A percentile compares a stretch with the other conserved stretches of the same genome.
These are phyloP conservation scores for Cardiospermum halicacabum DNA, from an alignment of 345 rosid genomes.

Conservation along the genomic window DNA sequence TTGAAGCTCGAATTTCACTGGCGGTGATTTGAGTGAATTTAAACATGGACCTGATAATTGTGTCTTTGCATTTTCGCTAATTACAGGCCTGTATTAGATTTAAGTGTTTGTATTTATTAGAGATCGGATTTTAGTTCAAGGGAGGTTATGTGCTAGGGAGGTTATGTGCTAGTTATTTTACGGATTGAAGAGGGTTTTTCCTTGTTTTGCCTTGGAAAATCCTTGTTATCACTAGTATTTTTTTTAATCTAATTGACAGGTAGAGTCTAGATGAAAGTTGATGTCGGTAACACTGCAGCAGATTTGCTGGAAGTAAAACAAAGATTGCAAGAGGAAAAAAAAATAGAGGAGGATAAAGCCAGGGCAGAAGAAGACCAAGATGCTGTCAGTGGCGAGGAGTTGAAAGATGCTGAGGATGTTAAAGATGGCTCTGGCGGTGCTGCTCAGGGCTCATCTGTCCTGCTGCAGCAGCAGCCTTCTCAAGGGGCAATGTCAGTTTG, in stretches of 20 bases:
- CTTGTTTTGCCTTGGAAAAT: conserved; percentile 8
- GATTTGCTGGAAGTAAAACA: conserved; percentile 32
- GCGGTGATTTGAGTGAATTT: conserved; percentile 11
- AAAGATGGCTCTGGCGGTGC: conserved; percentile 32
- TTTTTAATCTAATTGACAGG: conserved; percentile 37
- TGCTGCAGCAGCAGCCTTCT: conserved; percentile 44
- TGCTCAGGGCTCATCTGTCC: conserved; percentile 27
- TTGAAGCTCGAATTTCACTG: neutral
- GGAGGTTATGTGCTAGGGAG: conserved; percentile 29
- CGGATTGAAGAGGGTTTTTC: conserved; percentile 18
- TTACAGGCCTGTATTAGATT: conserved; percentile 20
- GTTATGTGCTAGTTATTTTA: conserved; percentile 31
- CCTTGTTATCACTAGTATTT: conserved; percentile 23
- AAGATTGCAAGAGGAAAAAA: conserved; percentile 20
- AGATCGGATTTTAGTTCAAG: conserved; percentile 28
- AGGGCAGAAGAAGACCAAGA: conserved; percentile 22
- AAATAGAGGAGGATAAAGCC: conserved; percentile 27
- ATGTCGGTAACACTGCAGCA: conserved; percentile 30
- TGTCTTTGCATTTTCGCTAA: conserved; percentile 3
- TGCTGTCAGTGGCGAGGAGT: conserved; percentile 21
- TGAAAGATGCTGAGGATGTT: conserved; percentile 32
- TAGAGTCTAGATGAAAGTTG: conserved; percentile 47
- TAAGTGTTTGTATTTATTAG: conserved; percentile 16
- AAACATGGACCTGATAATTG: conserved; percentile 9
- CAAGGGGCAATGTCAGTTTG: conserved; percentile 36